Evolutionary conservation across 345 rosid species (phyloP), one percentile per base, ranked within the genome.

Genomic region (Cardamine resedifolia): DNA sequence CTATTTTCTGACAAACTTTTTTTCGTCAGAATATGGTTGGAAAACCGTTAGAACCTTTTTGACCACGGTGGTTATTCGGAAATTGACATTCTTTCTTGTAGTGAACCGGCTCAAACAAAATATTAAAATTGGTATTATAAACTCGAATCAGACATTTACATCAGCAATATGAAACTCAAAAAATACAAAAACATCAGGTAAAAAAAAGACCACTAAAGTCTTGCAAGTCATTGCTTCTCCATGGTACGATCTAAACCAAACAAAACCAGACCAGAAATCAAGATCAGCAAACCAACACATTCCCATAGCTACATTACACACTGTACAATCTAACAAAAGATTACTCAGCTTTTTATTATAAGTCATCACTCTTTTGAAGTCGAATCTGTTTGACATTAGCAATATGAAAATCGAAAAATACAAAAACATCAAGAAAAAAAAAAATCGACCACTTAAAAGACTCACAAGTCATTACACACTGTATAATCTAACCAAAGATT

Each of bases 281-380:
- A 59, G 18, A 68, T 51, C 50, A 76, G 26, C 70, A 69, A 76
- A 60, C 50, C 58, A 52, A 68, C 68, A 58, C 78, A 49, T 58
- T 60, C 58, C 58, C 49, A 23, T 31, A 59, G 39, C 62, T 58
- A 68, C 56, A 36, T 60, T 60, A 68, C 47, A 9, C 41, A 44
- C 76, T 77, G 67, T 77, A 77, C 80, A 77, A 30, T 56, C 72
- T 64, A 64, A 58, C 53, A 47, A 55, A 55, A 69, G 65, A 19
- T 63, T 55, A 59, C 65, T 51, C 73, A 75, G 9, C 50, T 30
- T 34, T 34, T 39, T 23, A 4, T 34, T 10, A 43, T n/a, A 21
- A 15, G 18, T 43, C 48, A 20, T 74, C 67, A 66, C 70, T 76
- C 79, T 63, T 64, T 64, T 55, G 71, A 63, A 48, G 60, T 76